Evolutionary conservation across 164 flowering plant species (phyloP).

Genomic region (Protea cynaroides): DNA sequence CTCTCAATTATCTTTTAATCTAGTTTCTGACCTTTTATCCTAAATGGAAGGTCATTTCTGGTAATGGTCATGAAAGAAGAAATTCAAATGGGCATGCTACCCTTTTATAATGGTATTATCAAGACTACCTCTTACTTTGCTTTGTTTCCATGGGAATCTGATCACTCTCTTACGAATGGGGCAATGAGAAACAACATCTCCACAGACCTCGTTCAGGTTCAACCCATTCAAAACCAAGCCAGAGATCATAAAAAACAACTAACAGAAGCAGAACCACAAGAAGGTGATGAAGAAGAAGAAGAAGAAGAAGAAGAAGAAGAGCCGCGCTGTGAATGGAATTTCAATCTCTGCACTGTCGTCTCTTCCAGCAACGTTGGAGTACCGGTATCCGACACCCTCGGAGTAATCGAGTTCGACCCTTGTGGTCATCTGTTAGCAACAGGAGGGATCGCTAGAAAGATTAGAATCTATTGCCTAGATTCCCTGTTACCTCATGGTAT

Average conservation of each 20-base stretch:
- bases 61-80: too few relatives aligned
- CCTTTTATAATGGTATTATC: too few relatives aligned
- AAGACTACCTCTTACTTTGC: too few relatives aligned
- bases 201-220: not conserved
- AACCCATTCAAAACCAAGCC: not conserved
- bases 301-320: conserved; percentile 21
- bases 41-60: too few relatives aligned
- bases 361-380: conserved; percentile 23
- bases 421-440: conserved; percentile 47
- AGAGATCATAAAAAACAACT: not conserved
- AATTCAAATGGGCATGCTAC: too few relatives aligned
- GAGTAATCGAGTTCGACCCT: conserved; percentile 59
- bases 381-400: conserved; percentile 46
- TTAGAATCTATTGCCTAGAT: conserved; percentile 36
- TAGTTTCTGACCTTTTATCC: too few relatives aligned
- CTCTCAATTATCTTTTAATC: too few relatives aligned
- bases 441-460: conserved; percentile 67
- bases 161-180: conserved; percentile 32
- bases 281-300: conserved; percentile 7
- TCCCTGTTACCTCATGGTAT: conserved; percentile 14
- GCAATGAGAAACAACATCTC: not conserved
- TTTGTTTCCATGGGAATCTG: too few relatives aligned
- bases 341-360: conserved; percentile 41
- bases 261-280: conserved; percentile 11
- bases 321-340: conserved; percentile 54